A percentile compares a stretch with the other conserved stretches of the same genome.
Conservation (phyloP, 75 land plant species). For the Cryptomeria japonica region DNA sequence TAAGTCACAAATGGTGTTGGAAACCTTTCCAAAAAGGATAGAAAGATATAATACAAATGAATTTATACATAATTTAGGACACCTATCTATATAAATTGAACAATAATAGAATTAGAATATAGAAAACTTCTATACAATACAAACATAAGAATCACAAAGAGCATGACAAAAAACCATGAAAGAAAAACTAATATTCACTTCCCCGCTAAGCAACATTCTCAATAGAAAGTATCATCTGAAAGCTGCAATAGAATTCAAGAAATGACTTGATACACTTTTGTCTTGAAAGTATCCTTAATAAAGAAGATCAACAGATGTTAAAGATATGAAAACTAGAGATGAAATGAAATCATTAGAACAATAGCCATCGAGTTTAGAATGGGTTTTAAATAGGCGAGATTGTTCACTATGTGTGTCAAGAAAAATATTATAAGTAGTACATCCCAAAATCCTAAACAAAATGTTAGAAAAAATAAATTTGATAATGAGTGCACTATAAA, state of each 20-base stretch:
- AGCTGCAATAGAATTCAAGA: not conserved
- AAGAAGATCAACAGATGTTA: not conserved
- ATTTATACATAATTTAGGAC: not conserved
- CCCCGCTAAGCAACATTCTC: not conserved
- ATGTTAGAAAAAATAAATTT: too few species aligned
- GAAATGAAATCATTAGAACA: too few species aligned
- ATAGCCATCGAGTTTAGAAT: too few species aligned
- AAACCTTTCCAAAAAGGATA: not conserved
- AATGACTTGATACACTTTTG: not conserved
- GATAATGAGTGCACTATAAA: too few species aligned
- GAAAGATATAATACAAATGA: not conserved
- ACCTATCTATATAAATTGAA: not conserved
- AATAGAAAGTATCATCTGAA: not conserved
- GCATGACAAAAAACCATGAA: not conserved
- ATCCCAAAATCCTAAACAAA: too few species aligned
- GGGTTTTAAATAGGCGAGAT: too few species aligned
- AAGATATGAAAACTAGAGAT: not conserved
- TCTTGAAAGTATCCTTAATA: not conserved
- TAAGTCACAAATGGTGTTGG: not conserved
- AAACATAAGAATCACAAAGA: not conserved
- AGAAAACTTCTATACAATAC: not conserved
- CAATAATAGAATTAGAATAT: not conserved
- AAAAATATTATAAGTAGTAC: too few species aligned
- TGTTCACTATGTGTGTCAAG: too few species aligned
- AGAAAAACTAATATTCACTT: not conserved